These are phyloP conservation scores for Jatropha podagrica DNA, from an alignment of 441 rosid species.

Conservation along the genomic window DNA sequence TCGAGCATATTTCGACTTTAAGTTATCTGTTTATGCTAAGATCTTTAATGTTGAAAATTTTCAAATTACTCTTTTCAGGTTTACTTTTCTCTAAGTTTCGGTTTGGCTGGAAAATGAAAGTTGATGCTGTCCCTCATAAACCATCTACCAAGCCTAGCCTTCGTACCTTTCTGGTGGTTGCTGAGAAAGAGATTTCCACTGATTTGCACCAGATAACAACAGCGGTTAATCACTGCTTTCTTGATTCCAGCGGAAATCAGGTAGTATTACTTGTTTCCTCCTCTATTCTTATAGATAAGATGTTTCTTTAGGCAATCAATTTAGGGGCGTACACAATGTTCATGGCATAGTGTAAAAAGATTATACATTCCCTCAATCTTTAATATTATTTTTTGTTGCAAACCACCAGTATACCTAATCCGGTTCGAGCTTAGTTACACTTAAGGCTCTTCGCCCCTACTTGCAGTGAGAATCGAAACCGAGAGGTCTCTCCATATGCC, in stretches of 20 bases:
- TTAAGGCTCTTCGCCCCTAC: too few species aligned
- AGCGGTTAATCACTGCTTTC: constrained; percentile 42
- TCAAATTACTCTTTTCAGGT: constrained; percentile 39
- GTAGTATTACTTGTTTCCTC: constrained; percentile 33
- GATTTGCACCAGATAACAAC: constrained; percentile 47
- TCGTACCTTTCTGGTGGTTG: constrained; percentile 73
- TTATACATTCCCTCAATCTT: background rate
- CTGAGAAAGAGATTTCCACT: constrained; percentile 56
- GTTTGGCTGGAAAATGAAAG: constrained; percentile 74
- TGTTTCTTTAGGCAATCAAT: background rate
- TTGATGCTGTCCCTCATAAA: constrained; percentile 58
- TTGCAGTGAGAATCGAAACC: too few species aligned
- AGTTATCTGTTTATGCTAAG: background rate
- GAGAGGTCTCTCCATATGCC: too few species aligned
- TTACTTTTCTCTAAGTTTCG: constrained; percentile 81
- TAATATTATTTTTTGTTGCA: background rate
- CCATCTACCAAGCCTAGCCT: constrained; percentile 46
- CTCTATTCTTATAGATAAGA: background rate
- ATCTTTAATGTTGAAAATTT: constrained; percentile 2
- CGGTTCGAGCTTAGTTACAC: too few species aligned
- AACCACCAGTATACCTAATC: too few species aligned
- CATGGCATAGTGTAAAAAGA: background rate
- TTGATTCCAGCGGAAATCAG: constrained; percentile 51
- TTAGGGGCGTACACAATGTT: background rate
- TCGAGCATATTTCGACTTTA: background rate